Conservation (phyloP, 257 asterid genomes). For the Penstemon eatonii region DNA sequence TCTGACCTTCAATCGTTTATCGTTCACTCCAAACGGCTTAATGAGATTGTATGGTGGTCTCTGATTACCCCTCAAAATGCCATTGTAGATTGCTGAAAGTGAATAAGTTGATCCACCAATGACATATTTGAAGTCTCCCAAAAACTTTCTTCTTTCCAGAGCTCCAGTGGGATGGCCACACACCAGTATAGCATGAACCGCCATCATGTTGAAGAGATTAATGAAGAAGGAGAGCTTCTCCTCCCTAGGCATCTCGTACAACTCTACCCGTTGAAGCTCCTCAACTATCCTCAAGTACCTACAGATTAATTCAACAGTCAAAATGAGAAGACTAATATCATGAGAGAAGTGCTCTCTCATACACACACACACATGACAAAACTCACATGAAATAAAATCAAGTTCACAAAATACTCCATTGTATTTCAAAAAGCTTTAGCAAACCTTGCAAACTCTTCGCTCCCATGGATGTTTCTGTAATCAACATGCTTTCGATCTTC, state of each 20-base stretch:
- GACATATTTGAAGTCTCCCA: slow-evolving; percentile 87
- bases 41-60: slow-evolving; percentile 84
- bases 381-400: background rate
- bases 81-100: slow-evolving; percentile 78
- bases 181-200: slow-evolving; percentile 68
- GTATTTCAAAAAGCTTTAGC: slow-evolving; percentile 5
- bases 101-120: slow-evolving; percentile 87
- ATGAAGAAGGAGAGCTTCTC: slow-evolving; percentile 84
- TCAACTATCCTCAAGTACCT: slow-evolving; percentile 83
- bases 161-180: slow-evolving; percentile 78
- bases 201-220: slow-evolving; percentile 79
- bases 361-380: background rate
- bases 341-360: background rate
- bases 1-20: slow-evolving; percentile 61
- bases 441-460: slow-evolving; percentile 95
- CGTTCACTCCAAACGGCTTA: slow-evolving; percentile 70
- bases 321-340: background rate
- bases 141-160: slow-evolving; percentile 67
- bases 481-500: slow-evolving; percentile 75
- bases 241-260: slow-evolving; percentile 68
- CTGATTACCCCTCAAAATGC: slow-evolving; percentile 86
- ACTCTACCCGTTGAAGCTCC: slow-evolving; percentile 88
- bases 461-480: slow-evolving; percentile 81
- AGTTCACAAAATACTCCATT: background rate
- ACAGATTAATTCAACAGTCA: slow-evolving; percentile 15